A percentile compares a stretch with the other conserved stretches of the same genome.
Evolutionary conservation across 805 yeast genomes (phyloP).

Genomic region (Candida parachauliodes): DNA sequence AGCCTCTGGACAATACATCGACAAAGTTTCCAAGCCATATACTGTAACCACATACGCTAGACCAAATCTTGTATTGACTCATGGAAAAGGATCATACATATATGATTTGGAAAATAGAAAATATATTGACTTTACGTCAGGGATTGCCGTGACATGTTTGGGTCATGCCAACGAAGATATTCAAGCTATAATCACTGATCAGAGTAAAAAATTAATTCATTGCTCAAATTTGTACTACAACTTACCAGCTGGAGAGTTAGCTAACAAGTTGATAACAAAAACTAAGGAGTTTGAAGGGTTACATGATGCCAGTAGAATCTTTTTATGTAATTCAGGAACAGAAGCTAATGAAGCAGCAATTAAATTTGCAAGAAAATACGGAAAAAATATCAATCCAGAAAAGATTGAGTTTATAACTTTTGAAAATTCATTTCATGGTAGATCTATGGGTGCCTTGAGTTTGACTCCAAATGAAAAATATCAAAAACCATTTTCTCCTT

Average conservation of each 20-base stretch:
- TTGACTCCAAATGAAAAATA: slow-evolving; percentile 93
- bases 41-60: slow-evolving; percentile 78
- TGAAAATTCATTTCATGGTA: slow-evolving; percentile 88
- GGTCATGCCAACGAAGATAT: slow-evolving; percentile 84
- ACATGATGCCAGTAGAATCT: slow-evolving; percentile 72
- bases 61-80: slow-evolving; percentile 71
- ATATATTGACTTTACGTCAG: slow-evolving; percentile 90
- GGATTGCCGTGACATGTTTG: slow-evolving; percentile 93
- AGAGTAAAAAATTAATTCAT: slow-evolving; percentile 71
- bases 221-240: slow-evolving; percentile 84
- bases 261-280: slow-evolving; percentile 62
- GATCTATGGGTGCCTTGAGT: slow-evolving; percentile 89
- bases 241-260: slow-evolving; percentile 76
- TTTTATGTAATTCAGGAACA: slow-evolving; percentile 57
- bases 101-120: slow-evolving; percentile 77
- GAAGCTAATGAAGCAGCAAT: slow-evolving; percentile 60
- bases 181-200: slow-evolving; percentile 67
- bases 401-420: slow-evolving; percentile 78
- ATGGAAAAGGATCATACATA: slow-evolving; percentile 76
- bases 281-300: slow-evolving; percentile 77
- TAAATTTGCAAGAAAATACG: slow-evolving; percentile 73
- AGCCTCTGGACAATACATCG: slow-evolving; percentile 39
- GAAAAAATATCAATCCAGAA: slow-evolving; percentile 51
- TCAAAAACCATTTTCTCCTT: slow-evolving; percentile 85
- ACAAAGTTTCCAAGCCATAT: slow-evolving; percentile 46